phyloP scores from a whole-genome alignment of 202 grass and related monocot species.

The Dendrocalamus latiflorus region DNA sequence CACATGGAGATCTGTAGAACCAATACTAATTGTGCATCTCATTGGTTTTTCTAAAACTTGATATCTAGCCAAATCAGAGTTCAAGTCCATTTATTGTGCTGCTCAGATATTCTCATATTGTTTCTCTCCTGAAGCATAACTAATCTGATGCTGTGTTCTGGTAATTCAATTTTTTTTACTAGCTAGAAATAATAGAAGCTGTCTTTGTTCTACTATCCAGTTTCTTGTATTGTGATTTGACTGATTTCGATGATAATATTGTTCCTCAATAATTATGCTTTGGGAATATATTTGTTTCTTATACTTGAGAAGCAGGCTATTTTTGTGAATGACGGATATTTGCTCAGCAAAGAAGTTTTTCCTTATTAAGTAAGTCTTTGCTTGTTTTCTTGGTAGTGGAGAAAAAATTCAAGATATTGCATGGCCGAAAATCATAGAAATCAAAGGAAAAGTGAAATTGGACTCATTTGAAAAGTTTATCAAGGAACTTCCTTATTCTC shows the following conservation, averaged over 20 bases:
- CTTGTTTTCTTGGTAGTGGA: slow-evolving; percentile 29
- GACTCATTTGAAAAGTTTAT: slow-evolving; percentile 43
- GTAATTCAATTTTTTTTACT: background rate
- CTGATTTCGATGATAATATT: background rate
- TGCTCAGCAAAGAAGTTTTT: background rate
- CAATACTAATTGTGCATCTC: too few relatives aligned
- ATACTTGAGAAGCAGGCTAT: background rate
- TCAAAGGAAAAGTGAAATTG: slow-evolving; percentile 42
- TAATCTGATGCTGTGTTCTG: background rate
- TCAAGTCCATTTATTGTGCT: too few relatives aligned
- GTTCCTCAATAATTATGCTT: background rate
- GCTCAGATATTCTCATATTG: too few relatives aligned
- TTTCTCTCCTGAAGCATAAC: too few relatives aligned
- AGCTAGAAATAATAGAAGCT: too few relatives aligned
- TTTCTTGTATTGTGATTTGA: background rate
- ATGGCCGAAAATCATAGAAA: slow-evolving; percentile 34
- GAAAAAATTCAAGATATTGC: slow-evolving; percentile 33
- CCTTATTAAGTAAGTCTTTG: background rate
- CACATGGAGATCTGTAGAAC: too few relatives aligned
- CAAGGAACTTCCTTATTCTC: slow-evolving; percentile 36
- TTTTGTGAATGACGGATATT: background rate
- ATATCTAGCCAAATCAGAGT: too few relatives aligned
- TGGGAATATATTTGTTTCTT: background rate
- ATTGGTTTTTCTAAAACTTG: too few relatives aligned
- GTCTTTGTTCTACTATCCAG: background rate